These are phyloP conservation scores for Phytophthora boehmeriae DNA, from an alignment of 352 stramenopile genomes.

Conservation along the genomic window DNA sequence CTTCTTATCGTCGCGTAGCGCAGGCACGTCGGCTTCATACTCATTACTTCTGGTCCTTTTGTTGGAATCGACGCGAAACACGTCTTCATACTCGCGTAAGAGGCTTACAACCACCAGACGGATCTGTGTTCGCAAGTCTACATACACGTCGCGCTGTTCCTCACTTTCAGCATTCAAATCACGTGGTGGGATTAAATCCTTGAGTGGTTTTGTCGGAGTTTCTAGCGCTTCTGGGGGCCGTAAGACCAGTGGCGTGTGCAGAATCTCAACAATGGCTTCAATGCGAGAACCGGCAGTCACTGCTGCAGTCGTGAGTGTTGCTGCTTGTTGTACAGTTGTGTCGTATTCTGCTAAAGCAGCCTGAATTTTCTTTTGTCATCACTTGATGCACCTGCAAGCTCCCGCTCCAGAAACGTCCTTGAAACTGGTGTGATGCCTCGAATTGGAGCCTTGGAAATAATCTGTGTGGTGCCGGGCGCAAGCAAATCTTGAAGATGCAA, in stretches of 20 bases:
- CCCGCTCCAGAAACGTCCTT: slow-evolving; percentile 60
- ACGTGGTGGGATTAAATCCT: slow-evolving; percentile 57
- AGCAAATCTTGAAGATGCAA: slow-evolving; percentile 48
- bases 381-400: slow-evolving; percentile 46
- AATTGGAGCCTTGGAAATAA: slow-evolving; percentile 18
- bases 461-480: slow-evolving; percentile 30
- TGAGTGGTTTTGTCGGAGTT: slow-evolving; percentile 36
- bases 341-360: slow-evolving; percentile 71
- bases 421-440: slow-evolving; percentile 37
- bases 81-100: slow-evolving; percentile 67
- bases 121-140: slow-evolving; percentile 65
- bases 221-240: slow-evolving; percentile 37
- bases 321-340: slow-evolving; percentile 31
- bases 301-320: slow-evolving; percentile 31
- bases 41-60: slow-evolving; percentile 16
- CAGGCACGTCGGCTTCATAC: slow-evolving; percentile 16
- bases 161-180: slow-evolving; percentile 56
- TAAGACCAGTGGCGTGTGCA: slow-evolving; percentile 43
- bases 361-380: slow-evolving; percentile 79
- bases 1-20: slow-evolving; percentile 64
- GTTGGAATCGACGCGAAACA: slow-evolving; percentile 22
- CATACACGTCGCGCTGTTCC: slow-evolving; percentile 42
- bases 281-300: slow-evolving; percentile 35
- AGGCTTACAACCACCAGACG: slow-evolving; percentile 56
- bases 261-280: slow-evolving; percentile 34